Base-by-base conservation (phyloP, 306 rosid genomes). In the Fagus sylvatica region DNA sequence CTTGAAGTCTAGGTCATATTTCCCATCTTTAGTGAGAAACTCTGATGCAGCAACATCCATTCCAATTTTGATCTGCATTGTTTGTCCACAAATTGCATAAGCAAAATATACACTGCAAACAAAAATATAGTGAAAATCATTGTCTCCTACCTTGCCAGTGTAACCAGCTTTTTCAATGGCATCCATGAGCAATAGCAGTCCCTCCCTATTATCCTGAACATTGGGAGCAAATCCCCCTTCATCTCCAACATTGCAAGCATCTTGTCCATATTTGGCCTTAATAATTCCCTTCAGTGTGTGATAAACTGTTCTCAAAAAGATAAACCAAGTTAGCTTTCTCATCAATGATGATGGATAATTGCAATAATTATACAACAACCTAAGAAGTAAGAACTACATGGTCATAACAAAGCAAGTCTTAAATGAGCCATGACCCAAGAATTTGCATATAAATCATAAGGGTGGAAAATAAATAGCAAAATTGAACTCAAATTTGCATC, bases 41-140 rank as follows among this genome's bases (percentile, higher is more conserved):
- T 95, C 99, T 0, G 99, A 96, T 57, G 99, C 99, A 0, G 99
- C 99, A 81, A 96, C 99, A 85, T 96, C 99, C 99, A 96, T 96
- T 70, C 99, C 99, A 15, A 96, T 96, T 86, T 96, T 96, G 83
- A 96, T 96, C 98, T 96, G 91, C 86, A 86, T 72, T 66, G n/a
- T 57, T 9, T 41, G 59, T 83, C 73, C 65, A 53, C 59, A n/a
- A 40, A 69, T n/a, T 66, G 28, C 37, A 54, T 17, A 69, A 46
- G 68, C 17, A 9, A 76, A 71, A 72, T 62, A 51, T 73, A 83
- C 68, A 66, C 28, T 49, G 36, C 13, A 37, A 41, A 81, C 75
- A 53, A 62, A 32, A 48, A 62, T 60, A 76, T 33, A 65, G 78
- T 48, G 30, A 67, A 70, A 81, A 6, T 57, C 43, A 69, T 30